A percentile compares a stretch with the other conserved stretches of the same genome.
Conservation (phyloP, 2,329 filamentous ascomycete species). For the Escovopsis sp. region DNA sequence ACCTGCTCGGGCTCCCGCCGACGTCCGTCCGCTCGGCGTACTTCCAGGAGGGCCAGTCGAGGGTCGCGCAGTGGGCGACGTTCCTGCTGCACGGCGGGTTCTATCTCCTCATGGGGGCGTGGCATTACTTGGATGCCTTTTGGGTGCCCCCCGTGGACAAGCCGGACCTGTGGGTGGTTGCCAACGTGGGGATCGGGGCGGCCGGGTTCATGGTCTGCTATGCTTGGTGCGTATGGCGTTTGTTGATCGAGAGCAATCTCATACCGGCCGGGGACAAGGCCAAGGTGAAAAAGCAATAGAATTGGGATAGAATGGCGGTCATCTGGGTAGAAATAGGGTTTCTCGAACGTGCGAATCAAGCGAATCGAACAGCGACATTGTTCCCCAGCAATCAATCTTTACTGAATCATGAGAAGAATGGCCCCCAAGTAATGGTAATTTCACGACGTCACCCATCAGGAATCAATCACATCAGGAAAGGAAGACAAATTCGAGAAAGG, state of each 20-base stretch:
- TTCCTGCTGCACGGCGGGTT: slow-evolving; percentile 57
- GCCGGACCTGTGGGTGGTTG: slow-evolving; percentile 88
- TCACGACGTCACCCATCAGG: no score
- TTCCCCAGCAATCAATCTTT: no score
- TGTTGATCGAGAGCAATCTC: slow-evolving; percentile 45
- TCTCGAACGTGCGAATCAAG: no score
- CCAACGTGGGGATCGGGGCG: slow-evolving; percentile 76
- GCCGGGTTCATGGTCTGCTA: slow-evolving; percentile 80
- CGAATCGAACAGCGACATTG: no score
- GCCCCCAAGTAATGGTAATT: no score
- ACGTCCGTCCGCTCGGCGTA: slow-evolving; percentile 52
- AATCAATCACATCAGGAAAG: background rate
- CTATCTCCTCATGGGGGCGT: slow-evolving; percentile 62
- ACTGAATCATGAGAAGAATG: no score
- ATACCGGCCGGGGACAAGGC: slow-evolving; percentile 17
- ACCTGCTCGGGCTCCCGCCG: slow-evolving; percentile 75
- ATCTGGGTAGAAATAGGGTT: no score
- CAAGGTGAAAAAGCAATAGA: slow-evolving; percentile 23
- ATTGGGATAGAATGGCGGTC: background rate
- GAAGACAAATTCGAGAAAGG: slow-evolving; percentile 12
- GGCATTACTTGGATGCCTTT: slow-evolving; percentile 65
- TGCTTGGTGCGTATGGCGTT: slow-evolving; percentile 71
- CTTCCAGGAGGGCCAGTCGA: slow-evolving; percentile 31
- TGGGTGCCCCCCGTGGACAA: slow-evolving; percentile 56
- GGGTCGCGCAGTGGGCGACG: slow-evolving; percentile 36